Evolutionary conservation across 768 basidiomycete species (phyloP).

Genomic region (Lactarius sanguifluus): DNA sequence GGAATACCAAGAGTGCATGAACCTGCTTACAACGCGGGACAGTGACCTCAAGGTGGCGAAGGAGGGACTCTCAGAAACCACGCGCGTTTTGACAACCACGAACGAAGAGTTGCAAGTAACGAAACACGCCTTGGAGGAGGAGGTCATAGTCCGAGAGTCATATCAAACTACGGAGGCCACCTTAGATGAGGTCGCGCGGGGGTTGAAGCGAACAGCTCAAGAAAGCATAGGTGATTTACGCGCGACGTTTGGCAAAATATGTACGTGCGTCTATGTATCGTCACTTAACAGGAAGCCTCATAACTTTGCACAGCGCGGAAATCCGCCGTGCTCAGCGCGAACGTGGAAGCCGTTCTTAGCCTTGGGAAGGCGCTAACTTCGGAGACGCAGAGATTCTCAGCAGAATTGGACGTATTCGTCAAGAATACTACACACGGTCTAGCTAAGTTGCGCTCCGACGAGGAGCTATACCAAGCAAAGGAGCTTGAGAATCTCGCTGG

Average conservation of each 20-base stretch:
- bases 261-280: slow-evolving; percentile 42
- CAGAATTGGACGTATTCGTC: slow-evolving; percentile 61
- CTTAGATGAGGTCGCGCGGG: slow-evolving; percentile 70
- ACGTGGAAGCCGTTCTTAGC: slow-evolving; percentile 60
- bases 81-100: slow-evolving; percentile 51
- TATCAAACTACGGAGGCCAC: slow-evolving; percentile 71
- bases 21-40: slow-evolving; percentile 68
- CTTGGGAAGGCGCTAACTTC: slow-evolving; percentile 60
- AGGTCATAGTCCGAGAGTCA: slow-evolving; percentile 72
- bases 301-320: slow-evolving; percentile 63
- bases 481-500: slow-evolving; percentile 54
- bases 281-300: not conserved
- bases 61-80: slow-evolving; percentile 53
- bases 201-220: slow-evolving; percentile 61
- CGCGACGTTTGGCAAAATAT: slow-evolving; percentile 79
- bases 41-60: slow-evolving; percentile 68
- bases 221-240: slow-evolving; percentile 69
- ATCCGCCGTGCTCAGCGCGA: slow-evolving; percentile 57
- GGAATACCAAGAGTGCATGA: slow-evolving; percentile 90
- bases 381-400: slow-evolving; percentile 52
- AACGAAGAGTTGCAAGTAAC: slow-evolving; percentile 57
- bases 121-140: slow-evolving; percentile 71
- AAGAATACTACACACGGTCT: slow-evolving; percentile 55
- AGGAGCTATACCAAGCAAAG: slow-evolving; percentile 53
- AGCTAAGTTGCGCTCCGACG: slow-evolving; percentile 52